Conservation (phyloP, 108 stramenopile genomes). For the Nitzschia sp. region DNA sequence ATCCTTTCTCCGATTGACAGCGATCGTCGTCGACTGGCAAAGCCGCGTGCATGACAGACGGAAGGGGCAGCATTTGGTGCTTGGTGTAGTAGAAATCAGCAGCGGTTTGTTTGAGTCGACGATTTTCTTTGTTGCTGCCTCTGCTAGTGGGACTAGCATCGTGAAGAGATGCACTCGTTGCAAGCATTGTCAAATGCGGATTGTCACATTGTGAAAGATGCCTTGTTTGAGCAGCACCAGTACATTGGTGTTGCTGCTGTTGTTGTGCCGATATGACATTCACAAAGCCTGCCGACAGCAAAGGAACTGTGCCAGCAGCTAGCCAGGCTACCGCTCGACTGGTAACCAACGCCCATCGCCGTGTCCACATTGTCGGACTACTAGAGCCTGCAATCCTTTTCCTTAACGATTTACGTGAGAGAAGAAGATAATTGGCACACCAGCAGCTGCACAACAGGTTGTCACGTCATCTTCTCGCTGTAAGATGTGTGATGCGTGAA, state of each 20-base stretch:
- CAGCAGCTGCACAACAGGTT: too few relatives aligned
- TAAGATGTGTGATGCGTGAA: too few relatives aligned
- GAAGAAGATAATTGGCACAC: too few relatives aligned
- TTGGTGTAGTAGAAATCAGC: conserved; percentile 54
- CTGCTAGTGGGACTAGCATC: background rate
- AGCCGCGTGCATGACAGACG: conserved; percentile 19
- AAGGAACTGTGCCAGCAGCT: background rate
- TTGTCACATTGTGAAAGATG: too few relatives aligned
- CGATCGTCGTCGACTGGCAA: conserved; percentile 15
- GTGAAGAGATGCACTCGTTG: background rate
- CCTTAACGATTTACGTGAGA: too few relatives aligned
- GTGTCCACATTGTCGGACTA: background rate
- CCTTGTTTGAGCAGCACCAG: background rate
- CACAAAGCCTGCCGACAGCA: background rate
- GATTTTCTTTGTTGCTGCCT: background rate
- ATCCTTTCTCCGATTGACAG: background rate
- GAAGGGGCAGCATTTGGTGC: conserved; percentile 44
- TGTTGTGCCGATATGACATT: background rate
- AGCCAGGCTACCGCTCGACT: background rate
- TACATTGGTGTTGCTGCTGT: background rate
- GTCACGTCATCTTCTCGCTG: too few relatives aligned
- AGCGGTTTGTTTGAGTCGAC: conserved; percentile 32
- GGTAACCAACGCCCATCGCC: background rate
- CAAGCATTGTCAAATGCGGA: too few relatives aligned
- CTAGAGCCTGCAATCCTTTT: too few relatives aligned